Conservation (phyloP, 176 grass and related monocot genomes). For the Oropetium thomaeum region DNA sequence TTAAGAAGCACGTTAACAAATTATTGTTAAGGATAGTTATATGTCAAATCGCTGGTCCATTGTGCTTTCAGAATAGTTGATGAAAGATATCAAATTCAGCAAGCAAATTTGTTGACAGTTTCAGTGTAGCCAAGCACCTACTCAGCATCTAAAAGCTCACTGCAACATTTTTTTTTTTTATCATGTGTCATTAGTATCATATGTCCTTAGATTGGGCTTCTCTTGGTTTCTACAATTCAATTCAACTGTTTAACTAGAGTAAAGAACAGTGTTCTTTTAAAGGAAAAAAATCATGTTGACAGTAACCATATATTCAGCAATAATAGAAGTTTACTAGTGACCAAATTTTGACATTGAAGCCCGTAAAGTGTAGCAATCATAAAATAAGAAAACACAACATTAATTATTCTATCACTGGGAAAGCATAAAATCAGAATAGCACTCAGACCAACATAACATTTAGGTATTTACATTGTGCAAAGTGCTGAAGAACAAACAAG, state of each 20-base stretch:
- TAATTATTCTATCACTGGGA: not conserved
- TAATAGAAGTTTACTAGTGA: not conserved
- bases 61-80: not conserved
- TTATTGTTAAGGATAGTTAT: not conserved
- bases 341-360: not conserved
- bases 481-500: not conserved
- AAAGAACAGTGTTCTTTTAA: not conserved
- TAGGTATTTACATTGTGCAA: not conserved
- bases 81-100: not conserved
- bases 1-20: not conserved
- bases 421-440: not conserved
- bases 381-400: not conserved
- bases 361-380: not conserved
- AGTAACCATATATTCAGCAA: not conserved
- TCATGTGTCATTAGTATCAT: too few species aligned
- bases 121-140: not conserved
- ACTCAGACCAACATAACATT: not conserved
- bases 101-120: not conserved
- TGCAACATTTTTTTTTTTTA: too few species aligned
- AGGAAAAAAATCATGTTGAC: not conserved
- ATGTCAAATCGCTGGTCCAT: not conserved
- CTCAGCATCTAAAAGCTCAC: not conserved
- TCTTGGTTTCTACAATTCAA: not conserved
- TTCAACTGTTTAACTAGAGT: not conserved
- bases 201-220: not conserved